Evolutionary conservation across 1,139 yeast genomes (phyloP), one percentile per base, ranked within the genome.

Genomic region (Chernovozyma sophiae-reginae): DNA sequence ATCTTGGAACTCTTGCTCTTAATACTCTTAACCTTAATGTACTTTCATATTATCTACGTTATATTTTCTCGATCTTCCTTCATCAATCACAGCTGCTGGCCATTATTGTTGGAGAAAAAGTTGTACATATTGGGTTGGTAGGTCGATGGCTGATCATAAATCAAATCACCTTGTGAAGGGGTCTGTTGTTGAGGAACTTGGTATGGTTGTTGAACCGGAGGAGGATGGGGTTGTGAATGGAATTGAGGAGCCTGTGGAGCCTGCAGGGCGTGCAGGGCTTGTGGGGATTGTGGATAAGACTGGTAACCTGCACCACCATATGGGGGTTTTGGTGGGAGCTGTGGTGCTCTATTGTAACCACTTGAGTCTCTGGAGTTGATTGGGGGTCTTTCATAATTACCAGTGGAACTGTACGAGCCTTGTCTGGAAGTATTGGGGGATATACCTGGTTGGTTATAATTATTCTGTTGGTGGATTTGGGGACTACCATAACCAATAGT

Each of bases 81-180:
- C n/a, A n/a, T 20, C 10, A 20, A 20, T 20, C 23, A 7, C 23
- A 10, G 23, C 23, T 20, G 23, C 23, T 20, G 8, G 6, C 23
- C 6, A 20, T 26, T 14, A 23, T 34, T 38, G 28, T 42, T 52
- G 7, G 65, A 58, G 43, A 70, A 70, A 41, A 63, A 68, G 43
- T 67, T 62, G 45, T 71, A 71, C 74, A 70, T 70, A 42, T 67
- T 59, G 1, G 77, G 74, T 44, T 67, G 67, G 47, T 71, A 71
- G 2, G 70, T 65, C 0, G 75, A 69, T 2, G 77, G 77, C 39
- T 71, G 71, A 44, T 68, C 67, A 52, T 71, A 71, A 38, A 71
- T 71, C 40, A 68, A 53, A 25, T 51, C 55, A 34, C 33, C 41
- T 30, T 27, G 17, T 34, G 31, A 19, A 36, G 45, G 16, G 43